Conservation (phyloP, 2,329 filamentous ascomycete genomes). For the Aspergillus transmontanensis region DNA sequence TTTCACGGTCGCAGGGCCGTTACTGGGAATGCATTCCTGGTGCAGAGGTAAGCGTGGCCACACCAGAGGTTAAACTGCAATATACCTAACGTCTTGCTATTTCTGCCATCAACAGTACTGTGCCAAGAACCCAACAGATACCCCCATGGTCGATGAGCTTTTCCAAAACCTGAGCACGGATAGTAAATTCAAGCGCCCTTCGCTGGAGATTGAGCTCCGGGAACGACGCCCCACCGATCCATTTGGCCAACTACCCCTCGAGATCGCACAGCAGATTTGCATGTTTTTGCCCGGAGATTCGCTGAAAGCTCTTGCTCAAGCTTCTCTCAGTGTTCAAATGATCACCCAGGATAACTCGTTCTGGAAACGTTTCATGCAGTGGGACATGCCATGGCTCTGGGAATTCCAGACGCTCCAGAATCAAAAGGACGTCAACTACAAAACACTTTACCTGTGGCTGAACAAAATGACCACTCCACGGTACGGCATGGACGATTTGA, state of each 20-base stretch:
- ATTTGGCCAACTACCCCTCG: slow-evolving; percentile 20
- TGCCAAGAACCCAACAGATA: slow-evolving; percentile 19
- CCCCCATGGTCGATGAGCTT: slow-evolving; percentile 11
- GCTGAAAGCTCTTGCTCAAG: slow-evolving; percentile 19
- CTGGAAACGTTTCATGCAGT: slow-evolving; percentile 22
- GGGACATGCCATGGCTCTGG: slow-evolving; percentile 27
- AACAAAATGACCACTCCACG: slow-evolving; percentile 17
- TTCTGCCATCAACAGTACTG: slow-evolving; percentile 16
- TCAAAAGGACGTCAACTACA: slow-evolving; percentile 19
- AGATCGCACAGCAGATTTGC: slow-evolving; percentile 23
- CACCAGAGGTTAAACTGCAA: neutral
- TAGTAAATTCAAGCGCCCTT: slow-evolving; percentile 8
- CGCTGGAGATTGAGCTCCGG: slow-evolving; percentile 8
- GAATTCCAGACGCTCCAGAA: slow-evolving; percentile 13
- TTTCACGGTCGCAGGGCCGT: slow-evolving; percentile 22
- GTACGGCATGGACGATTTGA: slow-evolving; percentile 23
- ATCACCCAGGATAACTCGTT: slow-evolving; percentile 23
- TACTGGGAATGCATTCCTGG: slow-evolving; percentile 27
- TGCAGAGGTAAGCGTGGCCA: slow-evolving; percentile 17
- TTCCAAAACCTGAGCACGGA: slow-evolving; percentile 11
- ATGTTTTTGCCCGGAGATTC: slow-evolving; percentile 20
- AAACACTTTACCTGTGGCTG: slow-evolving; percentile 21
- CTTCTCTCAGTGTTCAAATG: slow-evolving; percentile 20
- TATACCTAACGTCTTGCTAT: neutral
- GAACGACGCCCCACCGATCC: slow-evolving; percentile 18